Conservation (phyloP, 106 monocot species). For the Dactylorhiza incarnata region DNA sequence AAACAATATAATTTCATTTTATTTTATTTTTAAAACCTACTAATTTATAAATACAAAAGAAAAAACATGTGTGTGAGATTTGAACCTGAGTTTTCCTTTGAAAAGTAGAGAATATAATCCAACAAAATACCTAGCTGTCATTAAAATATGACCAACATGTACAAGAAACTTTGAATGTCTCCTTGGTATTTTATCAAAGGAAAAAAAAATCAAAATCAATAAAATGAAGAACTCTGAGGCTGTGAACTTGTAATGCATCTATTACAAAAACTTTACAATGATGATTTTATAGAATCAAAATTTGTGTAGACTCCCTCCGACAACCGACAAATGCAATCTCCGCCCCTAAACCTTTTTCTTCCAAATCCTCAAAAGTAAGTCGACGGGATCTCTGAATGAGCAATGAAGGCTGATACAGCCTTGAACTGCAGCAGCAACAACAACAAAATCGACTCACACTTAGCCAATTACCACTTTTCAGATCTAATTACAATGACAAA, state of each 20-base stretch:
- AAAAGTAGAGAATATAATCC: too few relatives aligned
- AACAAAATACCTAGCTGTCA: too few relatives aligned
- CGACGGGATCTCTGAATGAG: not conserved
- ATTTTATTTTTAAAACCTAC: too few relatives aligned
- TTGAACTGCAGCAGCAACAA: conserved; percentile 1
- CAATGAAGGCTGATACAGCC: not conserved
- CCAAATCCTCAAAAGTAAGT: not conserved
- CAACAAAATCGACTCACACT: not conserved
- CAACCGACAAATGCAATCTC: not conserved
- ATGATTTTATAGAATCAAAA: not conserved
- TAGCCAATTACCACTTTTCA: not conserved
- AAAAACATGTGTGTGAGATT: too few relatives aligned
- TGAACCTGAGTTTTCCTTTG: too few relatives aligned
- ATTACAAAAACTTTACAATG: not conserved
- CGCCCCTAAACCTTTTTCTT: not conserved
- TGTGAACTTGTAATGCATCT: not conserved
- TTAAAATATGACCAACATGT: too few relatives aligned
- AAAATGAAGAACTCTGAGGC: too few relatives aligned
- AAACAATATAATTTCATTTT: too few relatives aligned
- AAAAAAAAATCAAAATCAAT: too few relatives aligned
- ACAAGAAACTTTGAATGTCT: too few relatives aligned
- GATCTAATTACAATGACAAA: not conserved
- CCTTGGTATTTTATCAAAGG: too few relatives aligned
- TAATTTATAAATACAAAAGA: too few relatives aligned
- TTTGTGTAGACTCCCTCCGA: not conserved